A percentile compares a stretch with the other conserved stretches of the same genome.
Evolutionary conservation across 441 rosid genomes (phyloP).

Genomic region (Eutrema salsugineum): DNA sequence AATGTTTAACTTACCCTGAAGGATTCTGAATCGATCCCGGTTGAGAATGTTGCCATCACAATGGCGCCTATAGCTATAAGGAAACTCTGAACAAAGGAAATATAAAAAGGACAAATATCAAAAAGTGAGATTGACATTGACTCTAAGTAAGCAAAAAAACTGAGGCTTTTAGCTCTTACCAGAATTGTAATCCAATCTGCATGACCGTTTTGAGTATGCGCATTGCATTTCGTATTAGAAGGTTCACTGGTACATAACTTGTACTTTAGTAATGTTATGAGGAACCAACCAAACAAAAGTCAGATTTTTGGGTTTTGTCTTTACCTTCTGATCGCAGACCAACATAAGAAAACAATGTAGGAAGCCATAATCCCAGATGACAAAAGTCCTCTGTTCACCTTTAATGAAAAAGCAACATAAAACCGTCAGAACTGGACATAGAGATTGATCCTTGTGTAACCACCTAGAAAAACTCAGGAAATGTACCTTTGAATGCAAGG

Average conservation of each 20-base stretch:
- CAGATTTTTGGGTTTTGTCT: neutral
- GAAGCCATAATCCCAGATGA: conserved; percentile 90
- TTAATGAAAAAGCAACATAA: conserved; percentile 11
- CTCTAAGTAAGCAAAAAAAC: neutral
- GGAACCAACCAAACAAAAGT: neutral
- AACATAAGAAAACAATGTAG: conserved; percentile 83
- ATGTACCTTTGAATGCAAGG: conserved; percentile 69
- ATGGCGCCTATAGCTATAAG: conserved; percentile 74
- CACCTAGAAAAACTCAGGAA: neutral
- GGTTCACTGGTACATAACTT: conserved; percentile 63
- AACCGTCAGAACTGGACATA: neutral
- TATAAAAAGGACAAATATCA: neutral
- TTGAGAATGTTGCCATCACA: conserved; percentile 92
- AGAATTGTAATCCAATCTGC: conserved; percentile 68
- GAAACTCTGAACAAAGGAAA: conserved; percentile 51
- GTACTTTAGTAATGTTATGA: conserved; percentile 4
- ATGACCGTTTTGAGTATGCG: conserved; percentile 38
- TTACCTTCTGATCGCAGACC: conserved; percentile 96
- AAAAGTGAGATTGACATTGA: neutral
- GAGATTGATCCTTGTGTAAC: neutral
- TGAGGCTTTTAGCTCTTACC: conserved; percentile 35
- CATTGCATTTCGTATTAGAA: conserved; percentile 46
- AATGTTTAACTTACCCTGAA: conserved; percentile 52
- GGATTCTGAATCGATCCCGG: conserved; percentile 85
- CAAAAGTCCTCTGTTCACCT: conserved; percentile 77